Evolutionary conservation across 1,284 basidiomycete species (phyloP), one percentile per base, ranked within the genome.

Genomic region (Spongiforma sp.): DNA sequence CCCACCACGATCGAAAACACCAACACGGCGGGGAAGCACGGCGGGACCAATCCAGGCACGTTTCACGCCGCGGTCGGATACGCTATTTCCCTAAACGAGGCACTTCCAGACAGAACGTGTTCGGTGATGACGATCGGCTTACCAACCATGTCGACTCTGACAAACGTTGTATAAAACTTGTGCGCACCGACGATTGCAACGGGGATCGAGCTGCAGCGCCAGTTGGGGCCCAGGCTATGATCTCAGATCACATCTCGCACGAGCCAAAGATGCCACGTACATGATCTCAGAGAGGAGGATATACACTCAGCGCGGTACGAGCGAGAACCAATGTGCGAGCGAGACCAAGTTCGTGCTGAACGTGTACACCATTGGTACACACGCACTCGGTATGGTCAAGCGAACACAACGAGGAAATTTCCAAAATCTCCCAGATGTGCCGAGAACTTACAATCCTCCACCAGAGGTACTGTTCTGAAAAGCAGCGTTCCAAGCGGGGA

Each of bases 341-440:
- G 91, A 84, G 84, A 93, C 91, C 67, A 91, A 84, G 65, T 87
- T 90, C 54, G 88, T 85, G 26, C 90, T 89, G 68, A 89, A 91
- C 5, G 88, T 89, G 73, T 94, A 94, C 84, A 93, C 91, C 19
- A 85, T 89, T 5, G 90, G 89, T 15, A 89, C 91, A 68, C 89
- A 83, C 17, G 84, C 81, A 53, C 84, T 84, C 1, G 86, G 81
- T n/a, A 85, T 77, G 14, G 80, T 83, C 62, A 86, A 33, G 83
- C 75, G 30, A 85, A 67, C 32, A 84, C 83, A 0, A 71, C 74
- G 32, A 76, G 72, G 71, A 90, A 85, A 69, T 83, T 81, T 17
- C 89, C 89, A 69, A 91, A 91, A 15, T 87, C 84, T 1, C 82
- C 82, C 2, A 77, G 70, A 8, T 83, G 83, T 0, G 75, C 69